Evolutionary conservation across 805 yeast genomes (phyloP).

Genomic region (Danielia oregonensis): DNA sequence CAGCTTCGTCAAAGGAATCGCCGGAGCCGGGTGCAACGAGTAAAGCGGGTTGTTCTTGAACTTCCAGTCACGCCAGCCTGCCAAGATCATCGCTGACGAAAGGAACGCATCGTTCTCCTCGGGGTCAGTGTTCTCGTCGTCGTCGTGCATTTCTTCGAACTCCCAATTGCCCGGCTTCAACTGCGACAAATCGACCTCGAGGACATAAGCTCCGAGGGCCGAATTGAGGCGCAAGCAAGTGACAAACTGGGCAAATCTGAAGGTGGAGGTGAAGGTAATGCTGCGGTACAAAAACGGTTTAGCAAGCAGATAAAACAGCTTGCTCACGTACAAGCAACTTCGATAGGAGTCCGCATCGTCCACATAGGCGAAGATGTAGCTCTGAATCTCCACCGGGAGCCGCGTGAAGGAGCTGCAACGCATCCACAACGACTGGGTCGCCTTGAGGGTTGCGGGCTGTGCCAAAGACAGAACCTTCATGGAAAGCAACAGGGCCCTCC

Average conservation of each 20-base stretch:
- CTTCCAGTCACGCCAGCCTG: conserved; percentile 94
- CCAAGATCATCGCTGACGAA: conserved; percentile 35
- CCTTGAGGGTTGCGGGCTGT: conserved; percentile 9
- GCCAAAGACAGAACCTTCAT: conserved; percentile 22
- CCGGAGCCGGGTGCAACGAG: conserved; percentile 24
- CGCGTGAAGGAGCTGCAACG: conserved; percentile 18
- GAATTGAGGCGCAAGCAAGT: conserved; percentile 57
- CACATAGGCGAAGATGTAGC: conserved; percentile 33
- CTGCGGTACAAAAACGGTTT: conserved; percentile 51
- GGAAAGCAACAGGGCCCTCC: conserved; percentile 38
- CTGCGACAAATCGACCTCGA: conserved; percentile 54
- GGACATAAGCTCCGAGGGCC: conserved; percentile 54
- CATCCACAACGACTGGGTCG: conserved; percentile 3
- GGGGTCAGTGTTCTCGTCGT: conserved; percentile 3
- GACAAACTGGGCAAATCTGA: conserved; percentile 77
- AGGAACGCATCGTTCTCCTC: conserved; percentile 1
- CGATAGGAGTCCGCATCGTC: conserved; percentile 32
- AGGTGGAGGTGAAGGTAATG: conserved; percentile 64
- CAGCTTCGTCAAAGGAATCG: conserved; percentile 13
- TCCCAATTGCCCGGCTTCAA: conserved; percentile 33
- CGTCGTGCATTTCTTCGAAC: conserved; percentile 9
- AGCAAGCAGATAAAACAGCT: conserved; percentile 46
- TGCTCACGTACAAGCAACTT: conserved; percentile 48
- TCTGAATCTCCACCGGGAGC: conserved; percentile 44
- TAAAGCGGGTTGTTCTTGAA: conserved; percentile 69